A percentile compares a stretch with the other conserved stretches of the same genome.
Evolutionary conservation across 768 basidiomycete genomes (phyloP).

Genomic region (Candolleomyces aberdarensis): DNA sequence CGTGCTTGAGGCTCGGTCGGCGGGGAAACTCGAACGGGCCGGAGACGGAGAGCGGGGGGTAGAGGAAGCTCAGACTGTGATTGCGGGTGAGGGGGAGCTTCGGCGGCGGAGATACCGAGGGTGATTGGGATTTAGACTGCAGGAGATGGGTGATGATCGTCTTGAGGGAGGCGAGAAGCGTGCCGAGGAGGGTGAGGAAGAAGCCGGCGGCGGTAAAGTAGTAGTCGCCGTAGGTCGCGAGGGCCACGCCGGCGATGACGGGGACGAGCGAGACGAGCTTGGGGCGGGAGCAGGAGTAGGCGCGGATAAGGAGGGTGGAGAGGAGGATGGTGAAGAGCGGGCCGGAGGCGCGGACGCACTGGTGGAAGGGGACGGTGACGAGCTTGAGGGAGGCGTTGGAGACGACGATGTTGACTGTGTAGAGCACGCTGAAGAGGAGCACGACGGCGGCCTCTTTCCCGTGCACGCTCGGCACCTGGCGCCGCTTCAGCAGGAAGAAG

Average conservation of each 20-base stretch:
- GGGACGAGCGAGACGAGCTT: conserved; percentile 78
- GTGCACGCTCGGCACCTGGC: conserved; percentile 33
- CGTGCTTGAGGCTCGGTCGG: background rate
- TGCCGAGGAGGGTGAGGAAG: conserved; percentile 84
- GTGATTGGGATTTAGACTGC: conserved; percentile 20
- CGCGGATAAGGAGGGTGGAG: conserved; percentile 63
- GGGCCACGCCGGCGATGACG: conserved; percentile 85
- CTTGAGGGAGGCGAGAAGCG: conserved; percentile 89
- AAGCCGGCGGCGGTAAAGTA: conserved; percentile 86
- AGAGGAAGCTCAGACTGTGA: background rate
- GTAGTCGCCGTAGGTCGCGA: conserved; percentile 96
- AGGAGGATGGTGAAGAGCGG: conserved; percentile 90
- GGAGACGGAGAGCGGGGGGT: background rate
- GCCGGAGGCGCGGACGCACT: conserved; percentile 92
- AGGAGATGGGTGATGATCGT: conserved; percentile 88
- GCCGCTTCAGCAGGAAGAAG: conserved; percentile 47
- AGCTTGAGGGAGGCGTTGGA: conserved; percentile 88
- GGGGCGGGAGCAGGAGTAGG: conserved; percentile 45
- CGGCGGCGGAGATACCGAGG: background rate
- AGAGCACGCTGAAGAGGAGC: conserved; percentile 83
- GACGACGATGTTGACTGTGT: conserved; percentile 91
- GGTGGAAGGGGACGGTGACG: conserved; percentile 94
- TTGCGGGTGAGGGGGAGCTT: background rate
- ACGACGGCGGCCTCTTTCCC: conserved; percentile 59
- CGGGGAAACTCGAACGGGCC: background rate